phyloP scores from a whole-genome alignment of 345 rosid species.

The Eutrema yunnanense region DNA sequence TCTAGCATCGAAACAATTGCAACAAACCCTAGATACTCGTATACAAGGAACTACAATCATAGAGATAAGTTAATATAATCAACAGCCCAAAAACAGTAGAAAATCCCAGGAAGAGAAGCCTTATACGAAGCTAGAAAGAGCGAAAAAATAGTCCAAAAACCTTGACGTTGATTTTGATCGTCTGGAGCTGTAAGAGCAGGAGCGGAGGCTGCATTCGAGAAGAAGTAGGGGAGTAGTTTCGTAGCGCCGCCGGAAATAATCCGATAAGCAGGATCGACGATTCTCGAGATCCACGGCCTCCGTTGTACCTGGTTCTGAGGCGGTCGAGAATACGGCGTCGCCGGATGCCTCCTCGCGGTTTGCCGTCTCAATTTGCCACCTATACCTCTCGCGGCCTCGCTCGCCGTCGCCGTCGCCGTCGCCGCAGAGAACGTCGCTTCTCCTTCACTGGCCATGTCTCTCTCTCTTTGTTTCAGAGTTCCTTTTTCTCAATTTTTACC shows the following conservation, averaged over 20 bases:
- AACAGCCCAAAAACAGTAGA: neutral
- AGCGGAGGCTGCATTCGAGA: conserved; percentile 35
- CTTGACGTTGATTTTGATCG: conserved; percentile 28
- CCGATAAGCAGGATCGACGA: conserved; percentile 79
- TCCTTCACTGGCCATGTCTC: conserved; percentile 25
- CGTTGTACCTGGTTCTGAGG: conserved; percentile 37
- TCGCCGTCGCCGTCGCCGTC: neutral
- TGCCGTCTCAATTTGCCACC: conserved; percentile 65
- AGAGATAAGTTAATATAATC: neutral
- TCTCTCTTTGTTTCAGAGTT: neutral
- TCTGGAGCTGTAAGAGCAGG: conserved; percentile 35
- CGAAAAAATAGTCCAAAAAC: conserved; percentile 24
- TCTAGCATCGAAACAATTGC: neutral
- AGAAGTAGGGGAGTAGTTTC: conserved; percentile 56
- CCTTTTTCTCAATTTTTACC: too few species aligned
- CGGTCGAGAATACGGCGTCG: conserved; percentile 65
- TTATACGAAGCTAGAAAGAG: neutral
- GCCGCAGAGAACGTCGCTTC: conserved; percentile 35
- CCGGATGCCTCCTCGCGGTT: conserved; percentile 30
- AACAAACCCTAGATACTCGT: conserved; percentile 22
- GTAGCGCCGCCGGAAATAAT: conserved; percentile 65
- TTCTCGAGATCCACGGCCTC: conserved; percentile 62
- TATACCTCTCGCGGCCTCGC: conserved; percentile 33
- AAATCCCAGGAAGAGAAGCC: neutral
- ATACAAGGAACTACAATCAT: neutral